These are phyloP conservation scores for Heterobasidion parviporum DNA, from an alignment of 1,284 basidiomycete genomes.

Conservation along the genomic window DNA sequence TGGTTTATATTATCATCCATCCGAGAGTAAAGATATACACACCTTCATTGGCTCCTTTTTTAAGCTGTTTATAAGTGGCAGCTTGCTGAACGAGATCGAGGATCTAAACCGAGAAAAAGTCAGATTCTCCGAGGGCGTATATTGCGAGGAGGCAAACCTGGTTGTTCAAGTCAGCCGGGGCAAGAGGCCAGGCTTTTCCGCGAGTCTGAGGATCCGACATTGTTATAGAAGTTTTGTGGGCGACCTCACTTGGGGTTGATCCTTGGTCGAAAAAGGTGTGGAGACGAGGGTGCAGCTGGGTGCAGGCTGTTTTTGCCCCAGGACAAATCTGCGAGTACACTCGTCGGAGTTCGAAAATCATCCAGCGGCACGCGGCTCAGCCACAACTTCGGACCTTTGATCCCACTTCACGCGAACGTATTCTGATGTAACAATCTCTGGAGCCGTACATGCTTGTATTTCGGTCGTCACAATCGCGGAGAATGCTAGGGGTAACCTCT, in stretches of 20 bases:
- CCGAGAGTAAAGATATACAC: conserved; percentile 12
- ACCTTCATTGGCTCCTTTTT: conserved; percentile 98
- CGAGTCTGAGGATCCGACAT: conserved; percentile 48
- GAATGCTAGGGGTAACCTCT: no score
- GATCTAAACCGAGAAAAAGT: conserved; percentile 43
- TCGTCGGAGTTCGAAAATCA: neutral
- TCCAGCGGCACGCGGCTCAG: no score
- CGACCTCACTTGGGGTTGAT: conserved; percentile 72
- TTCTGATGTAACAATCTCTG: no score
- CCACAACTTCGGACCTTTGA: no score
- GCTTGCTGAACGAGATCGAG: conserved; percentile 88
- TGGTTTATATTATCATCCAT: neutral
- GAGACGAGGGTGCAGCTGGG: neutral
- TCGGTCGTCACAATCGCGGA: no score
- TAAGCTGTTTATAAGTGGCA: conserved; percentile 91
- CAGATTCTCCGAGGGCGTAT: conserved; percentile 12
- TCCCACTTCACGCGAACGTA: no score
- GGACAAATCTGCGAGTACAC: no score
- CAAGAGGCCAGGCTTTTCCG: conserved; percentile 90
- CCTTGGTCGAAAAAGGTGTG: conserved; percentile 47
- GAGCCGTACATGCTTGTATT: no score
- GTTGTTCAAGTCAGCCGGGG: conserved; percentile 88
- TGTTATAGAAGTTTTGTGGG: conserved; percentile 10
- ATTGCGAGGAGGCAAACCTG: conserved; percentile 51
- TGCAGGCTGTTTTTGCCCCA: neutral